These are phyloP conservation scores for Globomyces sp. DNA, from an alignment of 371 early-diverging fungal species.

Conservation along the genomic window DNA sequence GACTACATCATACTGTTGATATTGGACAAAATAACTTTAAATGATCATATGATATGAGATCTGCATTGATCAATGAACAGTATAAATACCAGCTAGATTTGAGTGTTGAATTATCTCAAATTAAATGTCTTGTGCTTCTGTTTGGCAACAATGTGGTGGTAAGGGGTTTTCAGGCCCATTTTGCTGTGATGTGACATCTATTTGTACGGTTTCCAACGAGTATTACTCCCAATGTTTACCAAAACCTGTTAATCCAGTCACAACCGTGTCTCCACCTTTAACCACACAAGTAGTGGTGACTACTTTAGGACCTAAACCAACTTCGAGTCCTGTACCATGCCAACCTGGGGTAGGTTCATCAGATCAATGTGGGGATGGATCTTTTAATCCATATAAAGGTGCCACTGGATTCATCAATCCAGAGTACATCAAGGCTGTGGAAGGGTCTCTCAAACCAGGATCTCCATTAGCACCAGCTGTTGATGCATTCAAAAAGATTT, in stretches of 20 bases:
- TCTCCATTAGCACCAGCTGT: conserved; percentile 15
- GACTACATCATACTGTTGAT: too few relatives aligned
- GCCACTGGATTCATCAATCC: conserved; percentile 18
- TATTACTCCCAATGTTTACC: conserved; percentile 22
- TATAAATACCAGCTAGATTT: too few relatives aligned
- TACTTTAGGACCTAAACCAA: conserved; percentile 9
- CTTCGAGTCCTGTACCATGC: background rate
- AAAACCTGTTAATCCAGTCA: conserved; percentile 12
- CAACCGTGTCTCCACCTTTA: conserved; percentile 8
- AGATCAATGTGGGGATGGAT: conserved; percentile 4
- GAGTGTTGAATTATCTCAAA: too few relatives aligned
- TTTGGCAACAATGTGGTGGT: conserved; percentile 20
- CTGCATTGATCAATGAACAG: too few relatives aligned
- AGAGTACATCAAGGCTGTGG: conserved; percentile 22
- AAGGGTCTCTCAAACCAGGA: conserved; percentile 20
- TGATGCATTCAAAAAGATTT: conserved; percentile 9
- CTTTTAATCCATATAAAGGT: conserved; percentile 17
- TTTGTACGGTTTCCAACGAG: conserved; percentile 11
- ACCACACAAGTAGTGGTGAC: background rate
- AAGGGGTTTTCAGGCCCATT: conserved; percentile 25
- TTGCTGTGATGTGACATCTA: conserved; percentile 23
- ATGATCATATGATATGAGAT: too few relatives aligned
- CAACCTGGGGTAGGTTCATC: background rate
- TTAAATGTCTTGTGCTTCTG: background rate
- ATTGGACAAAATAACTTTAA: too few relatives aligned